These are phyloP conservation scores for Cryphonectria japonica DNA, from an alignment of 2,329 filamentous ascomycete species.

Conservation along the genomic window DNA sequence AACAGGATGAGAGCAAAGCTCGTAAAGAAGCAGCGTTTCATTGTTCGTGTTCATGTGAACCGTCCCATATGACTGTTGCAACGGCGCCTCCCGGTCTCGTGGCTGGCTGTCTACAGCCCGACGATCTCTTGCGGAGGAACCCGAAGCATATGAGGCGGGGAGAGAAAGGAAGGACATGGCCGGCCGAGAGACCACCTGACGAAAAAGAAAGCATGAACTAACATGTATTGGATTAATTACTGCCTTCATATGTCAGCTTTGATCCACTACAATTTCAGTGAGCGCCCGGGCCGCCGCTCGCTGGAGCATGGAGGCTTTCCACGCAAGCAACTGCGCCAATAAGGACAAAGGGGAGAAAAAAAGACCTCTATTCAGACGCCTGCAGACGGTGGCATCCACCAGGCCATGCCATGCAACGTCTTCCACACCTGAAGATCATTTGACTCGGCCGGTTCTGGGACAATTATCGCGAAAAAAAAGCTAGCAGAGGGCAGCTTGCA, in stretches of 20 bases:
- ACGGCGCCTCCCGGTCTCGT: neutral
- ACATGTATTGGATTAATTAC: conserved; percentile 26
- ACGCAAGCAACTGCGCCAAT: conserved; percentile 13
- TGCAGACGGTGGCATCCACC: conserved; percentile 5
- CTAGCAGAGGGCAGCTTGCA: neutral
- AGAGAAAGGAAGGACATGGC: neutral
- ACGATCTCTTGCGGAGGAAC: neutral
- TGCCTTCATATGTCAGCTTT: conserved; percentile 26
- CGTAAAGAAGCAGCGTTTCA: neutral
- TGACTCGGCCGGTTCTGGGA: neutral
- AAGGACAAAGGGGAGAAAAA: neutral
- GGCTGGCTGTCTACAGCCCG: neutral
- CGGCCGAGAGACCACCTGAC: conserved; percentile 6
- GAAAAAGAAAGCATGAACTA: conserved; percentile 26
- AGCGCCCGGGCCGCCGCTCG: conserved; percentile 15
- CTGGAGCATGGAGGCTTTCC: conserved; percentile 16
- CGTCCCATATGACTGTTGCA: neutral
- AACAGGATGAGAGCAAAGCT: neutral
- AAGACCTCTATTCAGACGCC: neutral
- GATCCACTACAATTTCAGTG: conserved; percentile 15
- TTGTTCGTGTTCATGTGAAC: neutral
- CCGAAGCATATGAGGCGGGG: neutral
- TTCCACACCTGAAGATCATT: conserved; percentile 17
- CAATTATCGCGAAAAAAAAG: neutral
- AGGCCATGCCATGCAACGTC: conserved; percentile 20